Conservation (phyloP, 2,329 filamentous ascomycete genomes). For the Thelonectria olida region DNA sequence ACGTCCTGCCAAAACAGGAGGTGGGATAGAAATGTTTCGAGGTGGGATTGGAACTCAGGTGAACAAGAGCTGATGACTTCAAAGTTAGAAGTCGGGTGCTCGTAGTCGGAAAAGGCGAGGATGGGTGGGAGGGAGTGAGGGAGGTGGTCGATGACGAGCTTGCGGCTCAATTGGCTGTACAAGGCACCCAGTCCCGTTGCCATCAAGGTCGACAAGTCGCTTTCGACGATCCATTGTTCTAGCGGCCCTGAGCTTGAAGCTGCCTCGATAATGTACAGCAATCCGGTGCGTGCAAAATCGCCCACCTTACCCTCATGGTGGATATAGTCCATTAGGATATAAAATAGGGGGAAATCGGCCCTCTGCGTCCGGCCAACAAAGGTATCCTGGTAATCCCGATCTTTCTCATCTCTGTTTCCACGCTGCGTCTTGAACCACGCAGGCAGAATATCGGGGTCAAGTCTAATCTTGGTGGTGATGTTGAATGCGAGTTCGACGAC, state of each 20-base stretch:
- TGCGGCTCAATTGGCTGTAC: slow-evolving; percentile 74
- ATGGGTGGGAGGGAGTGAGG: slow-evolving; percentile 81
- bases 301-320: slow-evolving; percentile 94
- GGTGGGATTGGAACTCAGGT: slow-evolving; percentile 81
- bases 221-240: slow-evolving; percentile 97
- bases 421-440: slow-evolving; percentile 83
- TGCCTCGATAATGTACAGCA: slow-evolving; percentile 95
- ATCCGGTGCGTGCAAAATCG: slow-evolving; percentile 92
- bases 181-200: slow-evolving; percentile 89
- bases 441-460: slow-evolving; percentile 85
- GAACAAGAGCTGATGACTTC: slow-evolving; percentile 80
- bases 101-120: slow-evolving; percentile 88
- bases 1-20: slow-evolving; percentile 98
- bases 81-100: slow-evolving; percentile 73
- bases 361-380: slow-evolving; percentile 88
- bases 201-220: slow-evolving; percentile 96
- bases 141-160: slow-evolving; percentile 83
- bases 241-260: slow-evolving; percentile 83
- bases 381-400: slow-evolving; percentile 72
- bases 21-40: slow-evolving; percentile 94
- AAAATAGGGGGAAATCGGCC: slow-evolving; percentile 95
- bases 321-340: slow-evolving; percentile 94
- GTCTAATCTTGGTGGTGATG: slow-evolving; percentile 93
- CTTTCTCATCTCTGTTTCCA: slow-evolving; percentile 47
- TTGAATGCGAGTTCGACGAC: slow-evolving; percentile 95